phyloP scores from a whole-genome alignment of 805 yeast species.

The Candida hungchunana region DNA sequence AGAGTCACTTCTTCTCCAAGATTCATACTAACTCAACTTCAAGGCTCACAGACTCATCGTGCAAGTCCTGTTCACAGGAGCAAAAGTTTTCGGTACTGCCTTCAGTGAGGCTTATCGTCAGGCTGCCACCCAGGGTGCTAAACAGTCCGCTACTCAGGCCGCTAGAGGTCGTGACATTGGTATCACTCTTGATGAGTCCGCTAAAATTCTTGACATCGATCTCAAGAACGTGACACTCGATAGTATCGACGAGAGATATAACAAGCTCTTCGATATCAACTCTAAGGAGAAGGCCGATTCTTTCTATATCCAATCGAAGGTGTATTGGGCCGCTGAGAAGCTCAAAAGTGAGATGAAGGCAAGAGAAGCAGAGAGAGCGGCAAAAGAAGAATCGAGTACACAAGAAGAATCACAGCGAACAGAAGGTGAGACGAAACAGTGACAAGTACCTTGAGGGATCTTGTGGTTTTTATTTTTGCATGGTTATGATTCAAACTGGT shows the following conservation, averaged over 20 bases:
- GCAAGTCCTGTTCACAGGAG: conserved; percentile 90
- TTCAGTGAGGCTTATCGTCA: conserved; percentile 96
- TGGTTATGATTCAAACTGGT: conserved; percentile 5
- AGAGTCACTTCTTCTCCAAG: too few species aligned
- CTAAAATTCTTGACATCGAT: conserved; percentile 83
- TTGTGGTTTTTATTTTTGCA: neutral
- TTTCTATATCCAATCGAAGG: conserved; percentile 88
- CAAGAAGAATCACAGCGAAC: conserved; percentile 4
- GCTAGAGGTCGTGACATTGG: conserved; percentile 56
- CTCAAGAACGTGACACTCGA: conserved; percentile 51
- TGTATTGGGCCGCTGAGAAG: conserved; percentile 91
- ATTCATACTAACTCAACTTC: too few species aligned
- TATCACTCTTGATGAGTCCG: conserved; percentile 82
- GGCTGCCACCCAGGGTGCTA: conserved; percentile 90
- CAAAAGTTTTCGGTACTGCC: conserved; percentile 93
- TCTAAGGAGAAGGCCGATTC: conserved; percentile 95
- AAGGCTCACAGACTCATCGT: conserved; percentile 89
- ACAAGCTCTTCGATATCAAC: conserved; percentile 81
- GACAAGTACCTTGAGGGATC: too few species aligned
- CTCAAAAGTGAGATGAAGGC: conserved; percentile 72
- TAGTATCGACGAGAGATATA: conserved; percentile 64
- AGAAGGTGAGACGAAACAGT: conserved; percentile 7
- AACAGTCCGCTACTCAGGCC: conserved; percentile 53
- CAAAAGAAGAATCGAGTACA: conserved; percentile 7
- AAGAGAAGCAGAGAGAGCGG: conserved; percentile 36